Conservation (phyloP, 768 basidiomycete species). For the Saitozyma sp. region DNA sequence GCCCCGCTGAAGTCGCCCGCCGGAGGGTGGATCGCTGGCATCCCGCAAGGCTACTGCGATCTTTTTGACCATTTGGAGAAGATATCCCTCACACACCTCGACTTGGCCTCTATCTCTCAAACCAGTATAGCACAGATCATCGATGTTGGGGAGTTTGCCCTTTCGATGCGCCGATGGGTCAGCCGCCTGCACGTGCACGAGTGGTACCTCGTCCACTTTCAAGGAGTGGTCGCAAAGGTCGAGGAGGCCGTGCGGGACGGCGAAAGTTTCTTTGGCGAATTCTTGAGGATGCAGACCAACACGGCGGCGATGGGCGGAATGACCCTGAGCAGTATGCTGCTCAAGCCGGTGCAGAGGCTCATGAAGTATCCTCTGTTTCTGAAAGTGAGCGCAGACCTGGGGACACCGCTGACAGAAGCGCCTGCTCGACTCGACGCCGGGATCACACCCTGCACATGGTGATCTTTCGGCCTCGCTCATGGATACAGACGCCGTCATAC, state of each 20-base stretch:
- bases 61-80: slow-evolving; percentile 88
- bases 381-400: slow-evolving; percentile 59
- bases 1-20: slow-evolving; percentile 72
- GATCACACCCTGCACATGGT: slow-evolving; percentile 69
- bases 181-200: slow-evolving; percentile 76
- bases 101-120: background rate
- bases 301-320: slow-evolving; percentile 62
- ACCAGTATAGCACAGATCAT: slow-evolving; percentile 28
- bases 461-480: slow-evolving; percentile 64
- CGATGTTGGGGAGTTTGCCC: slow-evolving; percentile 61
- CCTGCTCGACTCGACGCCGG: slow-evolving; percentile 68
- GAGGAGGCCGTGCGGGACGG: slow-evolving; percentile 58
- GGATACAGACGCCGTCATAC: slow-evolving; percentile 69
- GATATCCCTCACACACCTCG: slow-evolving; percentile 61
- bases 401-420: slow-evolving; percentile 57
- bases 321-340: slow-evolving; percentile 67
- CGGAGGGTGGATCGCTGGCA: slow-evolving; percentile 73
- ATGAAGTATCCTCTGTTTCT: slow-evolving; percentile 71
- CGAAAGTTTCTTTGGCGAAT: slow-evolving; percentile 79
- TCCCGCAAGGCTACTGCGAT: slow-evolving; percentile 68
- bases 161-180: slow-evolving; percentile 57
- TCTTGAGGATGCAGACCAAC: slow-evolving; percentile 64
- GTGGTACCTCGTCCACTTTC: slow-evolving; percentile 76
- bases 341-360: slow-evolving; percentile 73
- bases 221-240: slow-evolving; percentile 62